Evolutionary conservation across 495 filamentous ascomycete genomes (phyloP), one percentile per base, ranked within the genome.

Genomic region (Lasiosphaeriaceae sp.): DNA sequence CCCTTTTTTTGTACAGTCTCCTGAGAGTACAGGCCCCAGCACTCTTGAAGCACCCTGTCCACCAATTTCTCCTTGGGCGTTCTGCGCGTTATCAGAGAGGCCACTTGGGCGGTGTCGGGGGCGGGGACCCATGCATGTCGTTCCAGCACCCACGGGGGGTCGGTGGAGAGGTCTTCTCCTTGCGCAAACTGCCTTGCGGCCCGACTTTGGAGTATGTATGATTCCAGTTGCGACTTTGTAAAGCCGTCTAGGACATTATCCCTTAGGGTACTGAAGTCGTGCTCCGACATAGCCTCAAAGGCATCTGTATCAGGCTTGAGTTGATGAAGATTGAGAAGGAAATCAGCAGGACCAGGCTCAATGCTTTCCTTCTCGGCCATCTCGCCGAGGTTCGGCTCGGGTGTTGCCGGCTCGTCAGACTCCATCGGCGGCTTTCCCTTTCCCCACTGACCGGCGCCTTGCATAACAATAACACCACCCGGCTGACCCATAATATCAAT

Each of bases 301-400:
- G 57, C 61, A 7, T 56, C 47, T 0, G 57, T 60, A 7, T 56
- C 47, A 0, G 78, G 80, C 54, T 61, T 66, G 14, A 82, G 65
- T 26, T 64, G 61, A 39, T 77, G 62, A 54, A 83, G 77, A 58
- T 77, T 74, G 37, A 67, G 57, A 4, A 70, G 43, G 7, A 74
- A 58, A 17, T 78, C 74, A 7, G 73, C 46, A 5, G 52, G 17
- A 1, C 49, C 50, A 2, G 67, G 47, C 8, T 60, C 41, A 19
- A 52, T 39, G 12, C 45, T 59, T 59, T 75, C 68, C 11, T 59
- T 57, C 1, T 68, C 56, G 11, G 80, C 47, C 2, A 11, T 3
- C 16, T 50, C 11, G 21, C 16, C 20, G 17, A 54, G 23, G 34
- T 34, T 17, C 6, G 16, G 22, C 4, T 2, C 9, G 11, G 24